Conservation (phyloP, 2,329 filamentous ascomycete species). For the Aureobasidium sp. region DNA sequence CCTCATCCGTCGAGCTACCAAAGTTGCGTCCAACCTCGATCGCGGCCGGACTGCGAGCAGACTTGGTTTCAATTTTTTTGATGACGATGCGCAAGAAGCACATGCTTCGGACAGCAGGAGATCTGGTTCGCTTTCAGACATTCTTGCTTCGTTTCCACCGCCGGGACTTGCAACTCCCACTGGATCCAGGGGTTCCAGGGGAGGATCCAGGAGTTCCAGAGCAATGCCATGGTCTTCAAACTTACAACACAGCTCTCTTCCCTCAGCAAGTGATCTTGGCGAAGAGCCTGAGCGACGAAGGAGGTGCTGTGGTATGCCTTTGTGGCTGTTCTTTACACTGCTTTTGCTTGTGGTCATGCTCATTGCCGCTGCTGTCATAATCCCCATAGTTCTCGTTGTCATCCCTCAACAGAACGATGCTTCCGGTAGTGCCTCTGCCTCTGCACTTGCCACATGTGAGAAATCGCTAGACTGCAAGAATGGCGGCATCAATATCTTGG, state of each 20-base stretch:
- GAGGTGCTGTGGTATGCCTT: slow-evolving; percentile 75
- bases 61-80: slow-evolving; percentile 46
- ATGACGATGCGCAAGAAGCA: slow-evolving; percentile 21
- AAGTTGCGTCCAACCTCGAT: slow-evolving; percentile 80
- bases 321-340: slow-evolving; percentile 67
- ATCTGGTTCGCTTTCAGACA: slow-evolving; percentile 55
- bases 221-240: slow-evolving; percentile 15
- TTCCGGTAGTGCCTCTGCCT: slow-evolving; percentile 19
- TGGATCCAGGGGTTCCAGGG: slow-evolving; percentile 18
- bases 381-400: slow-evolving; percentile 62
- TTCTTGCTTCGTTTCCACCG: slow-evolving; percentile 58
- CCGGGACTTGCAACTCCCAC: slow-evolving; percentile 41
- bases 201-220: neutral
- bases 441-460: slow-evolving; percentile 47
- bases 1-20: slow-evolving; percentile 80
- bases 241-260: slow-evolving; percentile 16
- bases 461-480: slow-evolving; percentile 63
- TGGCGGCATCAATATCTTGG: slow-evolving; percentile 67
- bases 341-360: slow-evolving; percentile 62
- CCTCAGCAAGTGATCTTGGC: slow-evolving; percentile 16
- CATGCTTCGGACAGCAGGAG: slow-evolving; percentile 21
- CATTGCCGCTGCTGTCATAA: slow-evolving; percentile 71
- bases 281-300: slow-evolving; percentile 28
- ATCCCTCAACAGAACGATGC: slow-evolving; percentile 44
- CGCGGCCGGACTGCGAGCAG: slow-evolving; percentile 63